Percentiles rank a stretch among this genome's conserved stretches.
phyloP scores from a whole-genome alignment of 2,329 filamentous ascomycete species.

The Dothiorella sarmentorum region DNA sequence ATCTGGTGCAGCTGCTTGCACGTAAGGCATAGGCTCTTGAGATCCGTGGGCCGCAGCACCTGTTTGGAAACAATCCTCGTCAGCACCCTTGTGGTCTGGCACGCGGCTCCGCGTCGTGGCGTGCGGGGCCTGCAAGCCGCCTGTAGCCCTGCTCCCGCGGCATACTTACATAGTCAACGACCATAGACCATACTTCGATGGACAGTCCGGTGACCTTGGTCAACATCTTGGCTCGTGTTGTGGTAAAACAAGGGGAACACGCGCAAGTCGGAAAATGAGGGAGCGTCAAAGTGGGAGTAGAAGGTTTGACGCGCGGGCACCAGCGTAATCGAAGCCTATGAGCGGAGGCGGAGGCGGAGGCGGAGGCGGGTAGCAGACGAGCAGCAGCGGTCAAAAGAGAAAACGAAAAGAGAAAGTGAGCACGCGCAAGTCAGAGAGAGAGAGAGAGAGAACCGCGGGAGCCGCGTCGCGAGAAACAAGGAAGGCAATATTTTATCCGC shows the following conservation, averaged over 20 bases:
- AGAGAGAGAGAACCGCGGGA: no score
- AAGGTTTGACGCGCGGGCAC: background rate
- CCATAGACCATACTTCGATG: slow-evolving; percentile 28
- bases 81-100: slow-evolving; percentile 4
- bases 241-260: background rate
- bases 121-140: slow-evolving; percentile 19
- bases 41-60: slow-evolving; percentile 46
- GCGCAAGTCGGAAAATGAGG: background rate
- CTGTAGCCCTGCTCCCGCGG: background rate
- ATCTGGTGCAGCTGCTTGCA: slow-evolving; percentile 47
- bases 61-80: slow-evolving; percentile 22
- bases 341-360: background rate
- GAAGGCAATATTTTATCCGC: slow-evolving; percentile 13
- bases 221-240: slow-evolving; percentile 27
- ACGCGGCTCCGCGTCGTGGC: slow-evolving; percentile 19
- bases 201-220: slow-evolving; percentile 35
- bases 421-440: background rate
- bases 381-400: background rate
- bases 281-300: background rate
- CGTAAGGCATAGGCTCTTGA: slow-evolving; percentile 46
- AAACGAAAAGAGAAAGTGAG: background rate
- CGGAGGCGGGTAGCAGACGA: background rate
- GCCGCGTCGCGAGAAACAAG: background rate
- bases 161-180: slow-evolving; percentile 17
- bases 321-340: background rate